phyloP scores from a whole-genome alignment of 1,284 basidiomycete species.

The Schizopora paradoxa region DNA sequence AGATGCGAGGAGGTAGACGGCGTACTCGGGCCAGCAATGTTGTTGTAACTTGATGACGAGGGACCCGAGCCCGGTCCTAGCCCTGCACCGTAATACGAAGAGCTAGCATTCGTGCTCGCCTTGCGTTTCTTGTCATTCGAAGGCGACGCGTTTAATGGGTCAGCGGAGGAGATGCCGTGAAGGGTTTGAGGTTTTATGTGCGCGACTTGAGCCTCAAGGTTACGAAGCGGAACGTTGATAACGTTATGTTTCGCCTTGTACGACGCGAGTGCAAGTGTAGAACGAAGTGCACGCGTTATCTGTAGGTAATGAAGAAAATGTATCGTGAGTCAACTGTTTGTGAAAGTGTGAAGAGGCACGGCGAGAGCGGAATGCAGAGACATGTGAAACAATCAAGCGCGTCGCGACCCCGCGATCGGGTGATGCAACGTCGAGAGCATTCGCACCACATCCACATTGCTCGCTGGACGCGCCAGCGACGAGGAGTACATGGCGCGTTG shows the following conservation, averaged over 20 bases:
- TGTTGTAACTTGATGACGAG: no score
- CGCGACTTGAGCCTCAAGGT: slow-evolving; percentile 58
- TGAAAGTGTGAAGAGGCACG: slow-evolving; percentile 2
- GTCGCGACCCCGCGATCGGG: slow-evolving; percentile 16
- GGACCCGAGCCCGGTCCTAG: no score
- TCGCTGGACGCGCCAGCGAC: background rate
- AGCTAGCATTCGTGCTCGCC: no score
- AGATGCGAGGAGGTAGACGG: no score
- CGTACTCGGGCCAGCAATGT: no score
- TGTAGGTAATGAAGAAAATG: slow-evolving; percentile 35
- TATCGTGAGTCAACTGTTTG: slow-evolving; percentile 26
- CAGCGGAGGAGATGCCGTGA: slow-evolving; percentile 39
- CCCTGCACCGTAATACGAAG: no score
- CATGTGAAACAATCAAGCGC: slow-evolving; percentile 18
- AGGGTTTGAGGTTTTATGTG: slow-evolving; percentile 37
- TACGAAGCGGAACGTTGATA: slow-evolving; percentile 54
- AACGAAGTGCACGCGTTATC: slow-evolving; percentile 72
- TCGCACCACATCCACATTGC: no score
- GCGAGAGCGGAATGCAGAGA: slow-evolving; percentile 7
- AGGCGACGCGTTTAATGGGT: slow-evolving; percentile 27
- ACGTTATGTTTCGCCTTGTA: slow-evolving; percentile 75
- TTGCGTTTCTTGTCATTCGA: slow-evolving; percentile 48
- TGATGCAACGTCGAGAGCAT: no score
- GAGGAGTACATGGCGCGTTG: background rate
- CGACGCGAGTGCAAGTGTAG: slow-evolving; percentile 71